phyloP scores from a whole-genome alignment of 2,329 filamentous ascomycete genomes.

The Pseudogymnoascus destructans region DNA sequence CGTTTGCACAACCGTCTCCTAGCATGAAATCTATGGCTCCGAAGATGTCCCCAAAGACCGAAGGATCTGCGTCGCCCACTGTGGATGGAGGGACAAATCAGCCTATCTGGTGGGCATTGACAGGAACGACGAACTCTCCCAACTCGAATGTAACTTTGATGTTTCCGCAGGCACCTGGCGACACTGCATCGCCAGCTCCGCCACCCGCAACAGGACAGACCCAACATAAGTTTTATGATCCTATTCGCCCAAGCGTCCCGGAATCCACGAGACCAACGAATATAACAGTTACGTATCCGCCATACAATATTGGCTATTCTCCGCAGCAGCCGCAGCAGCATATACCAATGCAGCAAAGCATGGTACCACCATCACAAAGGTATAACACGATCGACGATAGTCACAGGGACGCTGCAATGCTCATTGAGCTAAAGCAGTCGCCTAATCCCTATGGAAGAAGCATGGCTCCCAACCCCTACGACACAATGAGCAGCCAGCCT shows the following conservation, averaged over 20 bases:
- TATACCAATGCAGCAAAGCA: conserved; percentile 17
- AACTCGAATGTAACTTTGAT: conserved; percentile 73
- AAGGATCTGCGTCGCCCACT: conserved; percentile 34
- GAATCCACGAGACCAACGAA: conserved; percentile 33
- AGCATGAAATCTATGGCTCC: conserved; percentile 24
- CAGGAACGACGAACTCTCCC: conserved; percentile 74
- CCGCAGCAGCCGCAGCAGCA: conserved; percentile 25
- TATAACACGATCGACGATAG: conserved; percentile 23
- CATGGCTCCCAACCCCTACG: background rate
- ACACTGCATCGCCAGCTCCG: conserved; percentile 8
- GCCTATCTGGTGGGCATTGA: conserved; percentile 76
- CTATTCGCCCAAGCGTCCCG: conserved; percentile 42
- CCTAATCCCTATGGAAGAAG: conserved; percentile 25
- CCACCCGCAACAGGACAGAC: conserved; percentile 33
- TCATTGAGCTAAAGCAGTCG: conserved; percentile 35
- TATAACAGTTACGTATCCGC: conserved; percentile 30
- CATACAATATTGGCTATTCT: conserved; percentile 29
- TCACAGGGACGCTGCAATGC: conserved; percentile 33
- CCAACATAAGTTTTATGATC: conserved; percentile 47
- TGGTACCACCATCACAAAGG: conserved; percentile 24
- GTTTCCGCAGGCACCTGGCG: conserved; percentile 32
- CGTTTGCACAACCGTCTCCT: conserved; percentile 17
- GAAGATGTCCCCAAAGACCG: conserved; percentile 30
- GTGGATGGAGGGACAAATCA: conserved; percentile 30
- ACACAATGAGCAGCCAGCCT: background rate